Evolutionary conservation across 257 asterid species (phyloP).

Genomic region (Nicotiana tomentosiformis): DNA sequence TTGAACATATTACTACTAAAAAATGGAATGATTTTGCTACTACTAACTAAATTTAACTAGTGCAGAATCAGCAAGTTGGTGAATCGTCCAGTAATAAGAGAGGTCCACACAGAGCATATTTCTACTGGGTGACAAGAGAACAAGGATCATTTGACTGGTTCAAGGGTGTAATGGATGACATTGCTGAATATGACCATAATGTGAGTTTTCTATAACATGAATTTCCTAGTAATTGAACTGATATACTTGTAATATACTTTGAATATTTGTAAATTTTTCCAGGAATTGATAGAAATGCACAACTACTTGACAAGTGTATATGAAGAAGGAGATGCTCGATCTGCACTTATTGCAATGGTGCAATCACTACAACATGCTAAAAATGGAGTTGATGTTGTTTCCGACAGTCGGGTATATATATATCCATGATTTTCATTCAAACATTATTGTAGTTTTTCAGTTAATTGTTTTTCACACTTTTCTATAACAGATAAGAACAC

Average conservation of each 20-base stretch:
- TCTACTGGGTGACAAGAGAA: conserved; percentile 92
- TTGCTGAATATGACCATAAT: conserved; percentile 67
- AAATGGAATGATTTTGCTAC: too few species aligned
- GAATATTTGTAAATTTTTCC: background rate
- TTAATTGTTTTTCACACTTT: too few species aligned
- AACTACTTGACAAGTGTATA: conserved; percentile 84
- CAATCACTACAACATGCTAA: conserved; percentile 94
- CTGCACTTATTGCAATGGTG: conserved; percentile 89
- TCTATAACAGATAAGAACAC: conserved; percentile 63
- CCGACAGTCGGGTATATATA: conserved; percentile 54
- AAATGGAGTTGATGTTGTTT: conserved; percentile 83
- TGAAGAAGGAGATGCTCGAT: conserved; percentile 95
- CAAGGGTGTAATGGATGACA: conserved; percentile 93
- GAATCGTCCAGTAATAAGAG: conserved; percentile 14
- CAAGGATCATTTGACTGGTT: conserved; percentile 98
- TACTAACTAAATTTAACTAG: background rate
- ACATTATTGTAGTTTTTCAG: background rate
- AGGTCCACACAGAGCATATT: conserved; percentile 72
- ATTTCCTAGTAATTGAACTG: background rate
- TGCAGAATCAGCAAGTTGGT: conserved; percentile 24
- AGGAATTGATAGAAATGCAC: conserved; percentile 88
- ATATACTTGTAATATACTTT: background rate
- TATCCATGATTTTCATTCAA: background rate
- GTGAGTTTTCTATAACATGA: conserved; percentile 30
- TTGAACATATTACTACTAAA: too few species aligned